phyloP scores from a whole-genome alignment of 169 alveolate genomes.

The Plasmodium vinckei region DNA sequence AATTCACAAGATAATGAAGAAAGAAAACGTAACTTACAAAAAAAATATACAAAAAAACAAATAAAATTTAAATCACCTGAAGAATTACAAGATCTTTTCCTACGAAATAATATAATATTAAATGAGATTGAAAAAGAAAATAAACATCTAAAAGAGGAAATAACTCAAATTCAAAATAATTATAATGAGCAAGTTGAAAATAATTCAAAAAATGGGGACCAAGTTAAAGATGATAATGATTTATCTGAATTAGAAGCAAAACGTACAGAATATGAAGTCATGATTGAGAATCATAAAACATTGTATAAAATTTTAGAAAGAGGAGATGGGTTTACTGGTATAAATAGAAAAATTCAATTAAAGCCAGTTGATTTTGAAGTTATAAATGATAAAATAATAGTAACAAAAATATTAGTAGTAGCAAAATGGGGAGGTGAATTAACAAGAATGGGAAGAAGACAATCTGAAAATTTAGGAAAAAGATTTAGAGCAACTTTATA shows the following conservation, averaged over 20 bases:
- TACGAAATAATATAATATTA: slow-evolving; percentile 79
- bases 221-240: neutral
- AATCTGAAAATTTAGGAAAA: slow-evolving; percentile 94
- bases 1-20: slow-evolving; percentile 21
- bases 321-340: slow-evolving; percentile 96
- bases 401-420: slow-evolving; percentile 91
- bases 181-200: neutral
- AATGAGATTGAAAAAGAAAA: slow-evolving; percentile 77
- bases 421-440: slow-evolving; percentile 99
- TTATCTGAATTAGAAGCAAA: slow-evolving; percentile 22
- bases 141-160: slow-evolving; percentile 20
- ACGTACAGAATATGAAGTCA: slow-evolving; percentile 60
- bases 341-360: slow-evolving; percentile 95
- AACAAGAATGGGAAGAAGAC: slow-evolving; percentile 95
- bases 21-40: slow-evolving; percentile 16
- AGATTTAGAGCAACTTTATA: slow-evolving; percentile 90
- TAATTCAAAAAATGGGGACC: neutral
- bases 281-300: slow-evolving; percentile 83
- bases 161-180: neutral
- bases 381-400: slow-evolving; percentile 61
- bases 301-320: slow-evolving; percentile 90
- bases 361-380: slow-evolving; percentile 87
- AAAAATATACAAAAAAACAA: slow-evolving; percentile 82
- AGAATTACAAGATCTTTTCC: slow-evolving; percentile 87
- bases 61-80: slow-evolving; percentile 94